These are phyloP conservation scores for Blepharisma japonicum DNA, from an alignment of 73 alveolate species.

Conservation along the genomic window DNA sequence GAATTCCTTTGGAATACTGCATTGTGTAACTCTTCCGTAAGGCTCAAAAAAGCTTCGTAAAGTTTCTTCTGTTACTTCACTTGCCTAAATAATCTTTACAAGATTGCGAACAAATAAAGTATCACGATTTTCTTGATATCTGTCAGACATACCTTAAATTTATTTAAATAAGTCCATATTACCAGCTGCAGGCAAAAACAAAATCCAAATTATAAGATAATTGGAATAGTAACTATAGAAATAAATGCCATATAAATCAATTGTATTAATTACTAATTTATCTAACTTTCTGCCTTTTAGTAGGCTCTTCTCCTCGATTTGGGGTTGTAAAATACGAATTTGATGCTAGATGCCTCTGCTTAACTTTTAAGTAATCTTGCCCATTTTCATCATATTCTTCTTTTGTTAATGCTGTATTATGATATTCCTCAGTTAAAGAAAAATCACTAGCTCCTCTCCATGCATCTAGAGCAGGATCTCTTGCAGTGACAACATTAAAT, in stretches of 20 bases:
- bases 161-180: too few species aligned
- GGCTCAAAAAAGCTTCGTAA: background rate
- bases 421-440: conserved; percentile 44
- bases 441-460: conserved; percentile 90
- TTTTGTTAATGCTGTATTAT: conserved; percentile 37
- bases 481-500: conserved; percentile 64
- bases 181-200: too few species aligned
- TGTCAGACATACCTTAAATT: too few species aligned
- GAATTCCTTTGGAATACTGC: conserved; percentile 10
- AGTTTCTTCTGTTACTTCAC: conserved; percentile 6
- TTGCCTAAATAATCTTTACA: background rate
- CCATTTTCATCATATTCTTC: conserved; percentile 74
- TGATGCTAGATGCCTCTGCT: background rate
- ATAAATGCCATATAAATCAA: too few species aligned
- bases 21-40: background rate
- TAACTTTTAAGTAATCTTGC: conserved; percentile 38
- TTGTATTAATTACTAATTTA: background rate
- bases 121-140: background rate
- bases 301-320: background rate
- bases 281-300: background rate
- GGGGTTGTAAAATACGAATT: conserved; percentile 16
- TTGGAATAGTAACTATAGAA: too few species aligned
- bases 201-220: too few species aligned
- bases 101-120: background rate
- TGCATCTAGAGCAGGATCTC: conserved; percentile 75